These are phyloP conservation scores for Aquilaria agallochum DNA, from an alignment of 441 rosid genomes.

Conservation along the genomic window DNA sequence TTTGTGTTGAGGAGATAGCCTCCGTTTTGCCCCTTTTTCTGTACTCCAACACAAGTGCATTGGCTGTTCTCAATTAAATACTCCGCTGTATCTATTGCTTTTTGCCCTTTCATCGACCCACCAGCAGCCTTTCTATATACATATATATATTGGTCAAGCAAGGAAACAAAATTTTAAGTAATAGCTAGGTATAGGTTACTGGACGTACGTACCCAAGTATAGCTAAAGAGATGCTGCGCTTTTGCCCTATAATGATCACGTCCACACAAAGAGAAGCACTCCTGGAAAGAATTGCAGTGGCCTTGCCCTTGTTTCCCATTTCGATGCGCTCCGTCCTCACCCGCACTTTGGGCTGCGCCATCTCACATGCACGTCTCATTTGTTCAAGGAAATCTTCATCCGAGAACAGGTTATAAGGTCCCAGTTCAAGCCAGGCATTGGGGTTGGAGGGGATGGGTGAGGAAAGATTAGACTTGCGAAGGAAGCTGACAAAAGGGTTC, in stretches of 20 bases:
- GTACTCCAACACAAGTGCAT: slow-evolving; percentile 84
- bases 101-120: slow-evolving; percentile 43
- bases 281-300: slow-evolving; percentile 45
- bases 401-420: slow-evolving; percentile 12
- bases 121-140: slow-evolving; percentile 35
- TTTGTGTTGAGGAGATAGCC: slow-evolving; percentile 88
- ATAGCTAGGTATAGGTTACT: background rate
- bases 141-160: too few species aligned
- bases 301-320: slow-evolving; percentile 53
- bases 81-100: slow-evolving; percentile 64
- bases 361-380: slow-evolving; percentile 57
- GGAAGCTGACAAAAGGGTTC: slow-evolving; percentile 45
- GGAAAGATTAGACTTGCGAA: slow-evolving; percentile 30
- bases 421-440: slow-evolving; percentile 12
- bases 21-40: slow-evolving; percentile 73
- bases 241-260: slow-evolving; percentile 75
- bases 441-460: slow-evolving; percentile 6
- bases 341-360: slow-evolving; percentile 51
- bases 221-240: slow-evolving; percentile 57
- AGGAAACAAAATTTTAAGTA: too few species aligned
- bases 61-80: slow-evolving; percentile 76
- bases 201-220: slow-evolving; percentile 49
- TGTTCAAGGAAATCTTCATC: slow-evolving; percentile 54
- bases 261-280: slow-evolving; percentile 45
- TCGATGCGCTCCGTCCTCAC: slow-evolving; percentile 36